phyloP scores from a whole-genome alignment of 1,284 basidiomycete genomes.

The Stygiomarasmius scandens region DNA sequence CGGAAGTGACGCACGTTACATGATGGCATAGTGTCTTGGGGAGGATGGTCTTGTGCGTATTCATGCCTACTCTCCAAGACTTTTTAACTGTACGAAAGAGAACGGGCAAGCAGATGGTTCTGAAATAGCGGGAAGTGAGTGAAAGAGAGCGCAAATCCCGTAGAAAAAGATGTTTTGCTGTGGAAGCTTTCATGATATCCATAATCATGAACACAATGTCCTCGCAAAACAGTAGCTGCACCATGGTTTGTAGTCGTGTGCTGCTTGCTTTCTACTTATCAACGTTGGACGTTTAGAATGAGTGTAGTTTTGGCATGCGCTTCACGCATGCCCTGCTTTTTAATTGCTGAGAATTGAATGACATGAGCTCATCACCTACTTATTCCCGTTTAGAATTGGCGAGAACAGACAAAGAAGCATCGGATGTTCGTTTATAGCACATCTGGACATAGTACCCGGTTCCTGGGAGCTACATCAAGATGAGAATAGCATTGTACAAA shows the following conservation, averaged over 20 bases:
- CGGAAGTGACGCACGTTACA: slow-evolving; percentile 13
- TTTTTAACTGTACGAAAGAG: slow-evolving; percentile 12
- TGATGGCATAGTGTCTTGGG: slow-evolving; percentile 12
- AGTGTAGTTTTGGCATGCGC: not conserved
- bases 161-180: slow-evolving; percentile 11
- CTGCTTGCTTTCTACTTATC: not conserved
- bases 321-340: not conserved
- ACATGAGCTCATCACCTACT: not conserved
- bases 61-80: slow-evolving; percentile 9
- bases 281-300: not conserved
- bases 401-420: too few relatives aligned
- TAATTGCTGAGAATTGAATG: not conserved
- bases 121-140: slow-evolving; percentile 14
- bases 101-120: slow-evolving; percentile 12
- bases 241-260: not conserved
- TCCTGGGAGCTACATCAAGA: slow-evolving; percentile 9
- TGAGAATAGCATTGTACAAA: slow-evolving; percentile 5
- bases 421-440: too few relatives aligned
- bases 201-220: slow-evolving; percentile 15
- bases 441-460: not conserved
- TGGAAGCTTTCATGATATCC: slow-evolving; percentile 10
- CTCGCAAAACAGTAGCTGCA: slow-evolving; percentile 2
- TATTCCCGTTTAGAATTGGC: not conserved
- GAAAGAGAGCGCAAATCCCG: slow-evolving; percentile 16
- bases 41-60: slow-evolving; percentile 1